These are phyloP conservation scores for Coemansia sp. DNA, from an alignment of 192 early-diverging fungal genomes.

Conservation along the genomic window DNA sequence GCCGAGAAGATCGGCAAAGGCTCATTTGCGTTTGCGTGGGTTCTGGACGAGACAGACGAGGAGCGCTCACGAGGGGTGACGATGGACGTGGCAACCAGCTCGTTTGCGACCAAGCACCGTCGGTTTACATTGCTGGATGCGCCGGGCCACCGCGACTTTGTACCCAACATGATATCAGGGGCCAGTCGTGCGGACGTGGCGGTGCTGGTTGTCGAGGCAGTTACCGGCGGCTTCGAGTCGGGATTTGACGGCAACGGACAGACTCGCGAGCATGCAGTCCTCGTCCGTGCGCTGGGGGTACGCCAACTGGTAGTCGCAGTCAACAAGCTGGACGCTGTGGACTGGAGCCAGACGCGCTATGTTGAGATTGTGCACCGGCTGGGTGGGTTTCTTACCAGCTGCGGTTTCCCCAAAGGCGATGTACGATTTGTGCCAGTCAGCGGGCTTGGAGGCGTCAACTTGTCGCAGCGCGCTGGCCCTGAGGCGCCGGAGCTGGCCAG, in stretches of 20 bases:
- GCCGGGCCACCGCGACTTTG: conserved; percentile 97
- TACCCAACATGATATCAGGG: conserved; percentile 99
- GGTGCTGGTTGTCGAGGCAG: conserved; percentile 87
- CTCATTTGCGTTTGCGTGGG: conserved; percentile 97
- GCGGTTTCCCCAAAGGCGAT: conserved; percentile 75
- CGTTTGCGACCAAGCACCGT: conserved; percentile 78
- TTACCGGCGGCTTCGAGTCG: conserved; percentile 88
- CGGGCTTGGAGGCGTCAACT: conserved; percentile 88
- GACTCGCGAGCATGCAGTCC: conserved; percentile 92
- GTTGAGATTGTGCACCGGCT: conserved; percentile 72
- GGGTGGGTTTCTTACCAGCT: conserved; percentile 66
- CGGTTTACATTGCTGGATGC: conserved; percentile 91
- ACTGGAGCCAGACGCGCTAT: conserved; percentile 81
- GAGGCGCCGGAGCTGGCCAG: conserved; percentile 29
- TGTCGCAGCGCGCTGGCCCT: conserved; percentile 53
- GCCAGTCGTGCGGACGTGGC: conserved; percentile 91
- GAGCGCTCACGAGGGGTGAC: conserved; percentile 89
- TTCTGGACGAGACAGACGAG: conserved; percentile 94
- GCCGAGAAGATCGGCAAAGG: conserved; percentile 92
- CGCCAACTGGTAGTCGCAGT: conserved; percentile 89
- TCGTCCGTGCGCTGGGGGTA: conserved; percentile 91
- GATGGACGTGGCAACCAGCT: conserved; percentile 90
- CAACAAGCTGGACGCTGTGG: conserved; percentile 92
- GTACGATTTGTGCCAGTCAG: conserved; percentile 88
- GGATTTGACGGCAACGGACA: conserved; percentile 94